Evolutionary conservation across 2,329 filamentous ascomycete genomes (phyloP).

Genomic region (Aspergillus sojae): DNA sequence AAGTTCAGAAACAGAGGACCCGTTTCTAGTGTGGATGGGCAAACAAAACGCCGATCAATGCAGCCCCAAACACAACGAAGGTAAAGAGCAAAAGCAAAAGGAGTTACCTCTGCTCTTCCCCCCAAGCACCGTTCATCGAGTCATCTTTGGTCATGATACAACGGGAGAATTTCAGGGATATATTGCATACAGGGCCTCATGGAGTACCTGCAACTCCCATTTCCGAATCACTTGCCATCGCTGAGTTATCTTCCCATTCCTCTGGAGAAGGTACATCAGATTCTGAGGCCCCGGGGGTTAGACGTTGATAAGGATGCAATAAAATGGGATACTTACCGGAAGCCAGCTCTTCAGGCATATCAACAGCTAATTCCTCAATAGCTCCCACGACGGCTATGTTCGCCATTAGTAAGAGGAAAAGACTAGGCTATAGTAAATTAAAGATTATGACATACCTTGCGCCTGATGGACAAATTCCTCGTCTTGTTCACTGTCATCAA

Average conservation of each 20-base stretch:
- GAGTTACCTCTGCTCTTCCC: not conserved
- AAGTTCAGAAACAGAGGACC: constrained; percentile 7
- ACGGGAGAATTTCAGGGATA: constrained; percentile 12
- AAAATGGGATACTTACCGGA: constrained; percentile 39
- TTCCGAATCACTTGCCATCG: constrained; percentile 45
- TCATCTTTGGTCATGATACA: constrained; percentile 32
- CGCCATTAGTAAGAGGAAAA: constrained; percentile 6
- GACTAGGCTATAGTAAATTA: not conserved
- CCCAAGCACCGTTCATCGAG: constrained; percentile 21
- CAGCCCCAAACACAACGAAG: constrained; percentile 20
- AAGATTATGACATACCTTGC: constrained; percentile 33
- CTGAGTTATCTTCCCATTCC: constrained; percentile 47
- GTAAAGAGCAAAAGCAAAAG: constrained; percentile 5
- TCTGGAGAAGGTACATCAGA: constrained; percentile 45
- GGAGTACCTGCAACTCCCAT: constrained; percentile 41
- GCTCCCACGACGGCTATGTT: constrained; percentile 32
- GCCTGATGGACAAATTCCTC: constrained; percentile 34
- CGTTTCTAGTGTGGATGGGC: constrained; percentile 17
- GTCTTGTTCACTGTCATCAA: constrained; percentile 39
- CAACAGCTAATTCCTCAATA: constrained; percentile 40
- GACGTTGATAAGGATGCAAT: constrained; percentile 22
- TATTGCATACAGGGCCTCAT: constrained; percentile 19
- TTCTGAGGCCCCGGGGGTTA: constrained; percentile 32
- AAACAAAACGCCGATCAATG: constrained; percentile 29
- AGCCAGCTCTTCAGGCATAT: constrained; percentile 42